These are phyloP conservation scores for Dipteronia dyeriana DNA, from an alignment of 345 rosid species.

Conservation along the genomic window DNA sequence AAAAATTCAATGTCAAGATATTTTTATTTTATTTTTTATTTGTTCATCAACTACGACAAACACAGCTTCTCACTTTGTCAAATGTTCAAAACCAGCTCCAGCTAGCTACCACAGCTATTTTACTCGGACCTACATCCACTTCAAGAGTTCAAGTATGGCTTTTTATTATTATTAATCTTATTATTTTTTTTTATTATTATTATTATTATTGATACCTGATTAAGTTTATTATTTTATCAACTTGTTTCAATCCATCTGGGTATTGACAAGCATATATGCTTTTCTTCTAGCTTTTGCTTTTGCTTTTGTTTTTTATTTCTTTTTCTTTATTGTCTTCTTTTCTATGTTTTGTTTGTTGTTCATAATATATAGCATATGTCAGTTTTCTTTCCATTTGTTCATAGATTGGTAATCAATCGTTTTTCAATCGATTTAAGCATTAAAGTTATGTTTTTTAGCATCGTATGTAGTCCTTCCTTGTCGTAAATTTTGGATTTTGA, in stretches of 20 bases:
- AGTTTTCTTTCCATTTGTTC: background rate
- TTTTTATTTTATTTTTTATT: background rate
- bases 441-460: conserved; percentile 6
- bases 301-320: background rate
- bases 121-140: background rate
- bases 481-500: background rate
- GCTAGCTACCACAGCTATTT: background rate
- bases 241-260: background rate
- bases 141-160: background rate
- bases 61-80: background rate
- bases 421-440: background rate
- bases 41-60: background rate
- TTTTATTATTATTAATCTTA: no score
- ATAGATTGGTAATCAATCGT: background rate
- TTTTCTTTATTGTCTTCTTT: background rate
- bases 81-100: background rate
- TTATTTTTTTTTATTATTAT: background rate
- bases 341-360: background rate
- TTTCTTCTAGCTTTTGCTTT: background rate
- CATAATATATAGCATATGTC: background rate
- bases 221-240: background rate
- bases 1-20: background rate
- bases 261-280: conserved; percentile 8
- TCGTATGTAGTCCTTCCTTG: background rate
- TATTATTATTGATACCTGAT: background rate